phyloP scores from a whole-genome alignment of 2,329 filamentous ascomycete species.

The Malbranchea zuffiana region DNA sequence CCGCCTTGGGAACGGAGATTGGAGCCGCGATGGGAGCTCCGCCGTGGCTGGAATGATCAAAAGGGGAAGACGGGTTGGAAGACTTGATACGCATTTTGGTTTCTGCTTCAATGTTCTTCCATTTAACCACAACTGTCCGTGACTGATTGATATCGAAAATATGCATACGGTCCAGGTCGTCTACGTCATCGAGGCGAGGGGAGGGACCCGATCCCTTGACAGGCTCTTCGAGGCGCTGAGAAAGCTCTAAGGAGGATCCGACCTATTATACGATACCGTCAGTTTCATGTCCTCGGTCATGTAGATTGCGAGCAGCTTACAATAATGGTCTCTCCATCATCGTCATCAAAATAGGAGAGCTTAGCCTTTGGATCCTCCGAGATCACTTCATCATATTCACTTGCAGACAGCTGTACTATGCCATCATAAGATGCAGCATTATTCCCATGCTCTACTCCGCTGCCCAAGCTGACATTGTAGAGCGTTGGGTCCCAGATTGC shows the following conservation, averaged over 20 bases:
- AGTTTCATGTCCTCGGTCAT: too few relatives aligned
- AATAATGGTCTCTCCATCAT: conserved; percentile 37
- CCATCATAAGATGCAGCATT: conserved; percentile 17
- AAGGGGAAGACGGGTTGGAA: background rate
- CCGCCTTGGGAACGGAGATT: background rate
- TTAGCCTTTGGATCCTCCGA: conserved; percentile 31
- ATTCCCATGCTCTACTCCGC: background rate
- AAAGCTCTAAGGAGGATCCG: conserved; percentile 38
- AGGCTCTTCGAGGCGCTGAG: conserved; percentile 37
- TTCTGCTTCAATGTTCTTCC: conserved; percentile 20
- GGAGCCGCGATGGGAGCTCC: background rate
- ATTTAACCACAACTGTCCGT: conserved; percentile 30
- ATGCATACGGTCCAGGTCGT: conserved; percentile 28
- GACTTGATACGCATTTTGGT: background rate
- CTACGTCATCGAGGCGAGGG: too few relatives aligned
- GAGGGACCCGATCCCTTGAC: conserved; percentile 2
- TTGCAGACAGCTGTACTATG: conserved; percentile 31
- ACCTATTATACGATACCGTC: too few relatives aligned
- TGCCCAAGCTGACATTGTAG: background rate
- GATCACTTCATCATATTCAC: conserved; percentile 36
- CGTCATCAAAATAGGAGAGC: conserved; percentile 37
- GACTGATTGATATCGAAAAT: conserved; percentile 37
- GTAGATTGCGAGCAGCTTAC: conserved; percentile 28
- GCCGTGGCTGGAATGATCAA: background rate
- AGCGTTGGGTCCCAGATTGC: background rate